A percentile compares a stretch with the other conserved stretches of the same genome.
Evolutionary conservation across 371 early-diverging fungal genomes (phyloP).

Genomic region (Gilbertella persicaria): DNA sequence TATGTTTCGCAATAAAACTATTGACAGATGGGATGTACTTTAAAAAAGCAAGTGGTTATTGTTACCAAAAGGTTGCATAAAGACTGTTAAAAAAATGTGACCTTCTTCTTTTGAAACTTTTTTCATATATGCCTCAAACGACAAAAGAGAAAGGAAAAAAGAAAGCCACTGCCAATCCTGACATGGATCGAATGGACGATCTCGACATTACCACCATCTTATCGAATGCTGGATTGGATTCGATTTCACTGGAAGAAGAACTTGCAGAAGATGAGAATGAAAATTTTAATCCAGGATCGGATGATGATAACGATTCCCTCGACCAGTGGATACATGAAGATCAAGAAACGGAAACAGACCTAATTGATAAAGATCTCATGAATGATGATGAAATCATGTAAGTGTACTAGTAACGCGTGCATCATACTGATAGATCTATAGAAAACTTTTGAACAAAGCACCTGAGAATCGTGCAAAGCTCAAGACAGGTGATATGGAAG

Average conservation of each 20-base stretch:
- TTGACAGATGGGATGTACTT: too few species aligned
- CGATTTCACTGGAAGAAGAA: neutral
- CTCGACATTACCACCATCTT: neutral
- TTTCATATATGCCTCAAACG: too few species aligned
- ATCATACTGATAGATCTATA: neutral
- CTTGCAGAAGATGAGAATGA: neutral
- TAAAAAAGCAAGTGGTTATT: too few species aligned
- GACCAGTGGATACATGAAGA: conserved; percentile 20
- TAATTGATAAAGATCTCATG: conserved; percentile 2
- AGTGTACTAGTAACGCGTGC: too few species aligned
- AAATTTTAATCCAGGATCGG: neutral
- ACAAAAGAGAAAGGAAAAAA: neutral
- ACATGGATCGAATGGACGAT: neutral
- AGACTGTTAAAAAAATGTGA: too few species aligned
- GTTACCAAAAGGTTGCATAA: too few species aligned
- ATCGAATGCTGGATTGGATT: neutral
- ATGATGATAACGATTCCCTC: conserved; percentile 17
- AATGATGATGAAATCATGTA: conserved; percentile 27
- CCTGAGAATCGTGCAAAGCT: conserved; percentile 12
- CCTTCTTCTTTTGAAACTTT: too few species aligned
- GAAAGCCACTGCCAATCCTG: neutral
- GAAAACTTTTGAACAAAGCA: conserved; percentile 12
- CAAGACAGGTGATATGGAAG: conserved; percentile 37
- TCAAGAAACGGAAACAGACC: neutral
- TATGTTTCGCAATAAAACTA: too few species aligned